Conservation (phyloP, 2,329 filamentous ascomycete species). For the Pseudocercospora macadamiae region DNA sequence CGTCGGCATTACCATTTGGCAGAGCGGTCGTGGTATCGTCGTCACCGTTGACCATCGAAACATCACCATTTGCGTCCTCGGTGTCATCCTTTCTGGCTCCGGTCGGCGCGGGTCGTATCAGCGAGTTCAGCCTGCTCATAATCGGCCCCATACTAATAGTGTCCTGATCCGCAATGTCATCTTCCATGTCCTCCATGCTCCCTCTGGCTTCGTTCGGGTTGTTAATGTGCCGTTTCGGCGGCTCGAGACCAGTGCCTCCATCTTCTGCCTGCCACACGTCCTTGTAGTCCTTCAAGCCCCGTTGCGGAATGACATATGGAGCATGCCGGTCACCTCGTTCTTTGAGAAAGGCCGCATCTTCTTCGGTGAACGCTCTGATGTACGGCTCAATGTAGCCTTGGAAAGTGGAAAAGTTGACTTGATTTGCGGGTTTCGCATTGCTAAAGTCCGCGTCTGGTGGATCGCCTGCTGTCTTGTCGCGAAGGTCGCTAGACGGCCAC, state of each 20-base stretch:
- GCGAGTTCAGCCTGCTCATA: constrained; percentile 77
- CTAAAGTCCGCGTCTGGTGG: constrained; percentile 96
- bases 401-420: constrained; percentile 93
- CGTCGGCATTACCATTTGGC: constrained; percentile 40
- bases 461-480: constrained; percentile 82
- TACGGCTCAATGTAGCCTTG: constrained; percentile 90
- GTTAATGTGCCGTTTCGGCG: constrained; percentile 64
- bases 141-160: constrained; percentile 86
- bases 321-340: constrained; percentile 80
- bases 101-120: constrained; percentile 71
- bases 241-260: constrained; percentile 73
- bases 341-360: constrained; percentile 89
- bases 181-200: constrained; percentile 81
- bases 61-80: constrained; percentile 50
- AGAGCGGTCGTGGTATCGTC: constrained; percentile 43
- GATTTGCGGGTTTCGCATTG: constrained; percentile 87
- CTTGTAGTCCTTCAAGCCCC: constrained; percentile 81
- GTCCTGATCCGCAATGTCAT: constrained; percentile 84
- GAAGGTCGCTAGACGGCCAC: constrained; percentile 79
- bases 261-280: constrained; percentile 96
- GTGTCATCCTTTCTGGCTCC: constrained; percentile 53
- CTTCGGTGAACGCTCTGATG: constrained; percentile 85
- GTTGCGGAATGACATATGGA: constrained; percentile 83
- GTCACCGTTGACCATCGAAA: constrained; percentile 44
- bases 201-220: constrained; percentile 82